Evolutionary conservation across 2,329 filamentous ascomycete species (phyloP), one percentile per base, ranked within the genome.

Genomic region (Lomentospora prolificans): DNA sequence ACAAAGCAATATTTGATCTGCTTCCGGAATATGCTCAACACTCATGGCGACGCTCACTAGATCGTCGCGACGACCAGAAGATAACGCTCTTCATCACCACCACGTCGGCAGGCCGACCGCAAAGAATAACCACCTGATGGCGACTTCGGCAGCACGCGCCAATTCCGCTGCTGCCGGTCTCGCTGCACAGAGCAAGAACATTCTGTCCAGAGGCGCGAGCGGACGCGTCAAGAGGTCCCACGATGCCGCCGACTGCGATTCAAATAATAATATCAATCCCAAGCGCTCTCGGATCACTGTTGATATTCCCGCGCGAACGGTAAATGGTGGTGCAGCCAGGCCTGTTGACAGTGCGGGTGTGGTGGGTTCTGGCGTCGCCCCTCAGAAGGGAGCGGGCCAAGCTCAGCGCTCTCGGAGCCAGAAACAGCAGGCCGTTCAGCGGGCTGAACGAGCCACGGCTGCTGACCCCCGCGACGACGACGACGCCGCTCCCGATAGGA

Each of bases 201-300:
- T 69, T 62, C 60, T 64, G 58, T 61, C 66, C 57, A 66, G 65
- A 56, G 64, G 68, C 59, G 63, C 64, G 57, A 58, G 65, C 56
- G 70, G 69, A 61, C 72, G 72, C 62, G 73, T 69, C 64, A 81
- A 81, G 68, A 73, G 78, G 60, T 69, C 67, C 51, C 71, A 77
- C 61, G 75, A 79, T 53, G 60, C 67, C 53, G 59, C 67, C 51
- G 63, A 69, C 56, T 72, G 75, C 51, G 68, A 68, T 63, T 74
- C 79, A 56, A 68, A 72, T 62, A 74, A 77, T 59, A 65, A 68
- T 51, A 62, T 72, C 50, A 70, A 72, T 56, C 64, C 69, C 55
- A 83, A 82, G 68, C 76, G 71, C 65, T 66, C 74, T 55, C 71
- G 75, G 58, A 76, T 82, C 61, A 69, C 76, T 24, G 76, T 81